Percentiles rank a stretch among this genome's conserved stretches.
Conservation (phyloP, 805 yeast species). For the Candida pseudofarinosa region DNA sequence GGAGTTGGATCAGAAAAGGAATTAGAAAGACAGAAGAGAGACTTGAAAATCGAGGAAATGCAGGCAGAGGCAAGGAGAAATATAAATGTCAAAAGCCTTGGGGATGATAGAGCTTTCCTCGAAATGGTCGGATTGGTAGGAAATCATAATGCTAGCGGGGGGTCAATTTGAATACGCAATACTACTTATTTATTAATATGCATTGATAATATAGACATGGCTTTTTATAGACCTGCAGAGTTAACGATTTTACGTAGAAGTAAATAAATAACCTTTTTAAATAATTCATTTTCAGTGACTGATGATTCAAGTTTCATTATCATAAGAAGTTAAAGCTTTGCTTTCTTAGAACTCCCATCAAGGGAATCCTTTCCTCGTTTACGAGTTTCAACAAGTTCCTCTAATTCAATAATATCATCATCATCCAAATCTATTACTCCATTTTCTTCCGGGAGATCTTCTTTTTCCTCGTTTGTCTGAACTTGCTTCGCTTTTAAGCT, state of each 20-base stretch:
- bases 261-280: too few relatives aligned
- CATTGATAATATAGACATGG: too few relatives aligned
- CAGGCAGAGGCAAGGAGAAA: constrained; percentile 78
- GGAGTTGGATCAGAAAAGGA: constrained; percentile 84
- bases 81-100: constrained; percentile 59
- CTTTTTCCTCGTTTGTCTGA: constrained; percentile 1
- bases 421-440: neutral
- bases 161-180: constrained; percentile 33
- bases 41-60: constrained; percentile 89
- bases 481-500: constrained; percentile 13
- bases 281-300: too few relatives aligned
- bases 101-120: constrained; percentile 79
- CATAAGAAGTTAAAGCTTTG: neutral
- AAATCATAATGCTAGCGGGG: constrained; percentile 41
- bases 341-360: neutral
- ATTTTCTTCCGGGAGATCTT: constrained; percentile 7
- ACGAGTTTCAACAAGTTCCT: neutral
- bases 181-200: too few relatives aligned
- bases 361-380: neutral
- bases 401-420: constrained; percentile 1
- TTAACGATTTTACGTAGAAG: too few relatives aligned
- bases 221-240: too few relatives aligned
- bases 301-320: too few relatives aligned
- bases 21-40: constrained; percentile 66
- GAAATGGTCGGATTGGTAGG: constrained; percentile 76